Conservation (phyloP, 148 eudicot genomes). For the Mesembryanthemum crystallinum region DNA sequence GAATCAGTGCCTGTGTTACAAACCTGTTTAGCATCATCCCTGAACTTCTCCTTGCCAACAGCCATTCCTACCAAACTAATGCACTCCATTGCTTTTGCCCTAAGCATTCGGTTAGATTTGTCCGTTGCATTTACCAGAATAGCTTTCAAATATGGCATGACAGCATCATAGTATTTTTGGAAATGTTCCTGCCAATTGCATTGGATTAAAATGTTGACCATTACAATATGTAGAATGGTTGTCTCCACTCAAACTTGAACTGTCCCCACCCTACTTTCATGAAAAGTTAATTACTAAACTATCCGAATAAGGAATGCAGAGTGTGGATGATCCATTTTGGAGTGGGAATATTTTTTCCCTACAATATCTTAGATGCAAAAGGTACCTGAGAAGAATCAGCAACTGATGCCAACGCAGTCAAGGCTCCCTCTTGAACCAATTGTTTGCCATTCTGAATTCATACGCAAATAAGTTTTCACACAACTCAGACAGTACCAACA, state of each 20-base stretch:
- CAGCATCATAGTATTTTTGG: conserved; percentile 89
- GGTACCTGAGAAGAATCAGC: conserved; percentile 93
- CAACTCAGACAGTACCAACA: neutral
- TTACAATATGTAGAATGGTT: neutral
- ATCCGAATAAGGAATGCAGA: too few species aligned
- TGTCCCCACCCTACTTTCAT: too few species aligned
- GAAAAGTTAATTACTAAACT: too few species aligned
- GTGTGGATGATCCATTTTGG: too few species aligned
- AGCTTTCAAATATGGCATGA: conserved; percentile 90
- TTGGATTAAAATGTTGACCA: neutral
- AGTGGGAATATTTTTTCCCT: too few species aligned
- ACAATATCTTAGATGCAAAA: neutral
- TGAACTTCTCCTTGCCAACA: conserved; percentile 98
- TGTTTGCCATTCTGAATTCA: conserved; percentile 77
- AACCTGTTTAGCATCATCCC: conserved; percentile 98
- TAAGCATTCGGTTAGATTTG: conserved; percentile 87
- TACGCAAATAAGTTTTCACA: conserved; percentile 8
- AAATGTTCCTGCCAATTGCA: conserved; percentile 66
- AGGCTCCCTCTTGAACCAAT: conserved; percentile 97
- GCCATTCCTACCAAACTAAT: conserved; percentile 99
- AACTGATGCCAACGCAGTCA: conserved; percentile 95
- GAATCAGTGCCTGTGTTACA: neutral
- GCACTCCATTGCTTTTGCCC: conserved; percentile 98
- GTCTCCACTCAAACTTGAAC: too few species aligned
- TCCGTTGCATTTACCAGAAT: conserved; percentile 84